A percentile compares a stretch with the other conserved stretches of the same genome.
These are phyloP conservation scores for Tothia fuscella DNA, from an alignment of 2,329 filamentous ascomycete species.

Conservation along the genomic window DNA sequence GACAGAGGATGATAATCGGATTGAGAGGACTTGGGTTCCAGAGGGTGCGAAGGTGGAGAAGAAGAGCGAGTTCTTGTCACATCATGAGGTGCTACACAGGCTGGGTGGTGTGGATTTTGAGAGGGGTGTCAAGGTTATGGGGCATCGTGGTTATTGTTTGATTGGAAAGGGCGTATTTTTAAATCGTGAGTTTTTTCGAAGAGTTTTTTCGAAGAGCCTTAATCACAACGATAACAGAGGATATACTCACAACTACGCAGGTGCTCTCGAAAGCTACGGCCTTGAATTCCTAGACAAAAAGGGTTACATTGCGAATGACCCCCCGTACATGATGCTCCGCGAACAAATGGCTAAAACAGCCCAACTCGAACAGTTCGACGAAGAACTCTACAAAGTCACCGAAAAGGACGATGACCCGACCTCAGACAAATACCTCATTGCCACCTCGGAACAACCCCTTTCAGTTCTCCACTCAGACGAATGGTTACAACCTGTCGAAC, in stretches of 20 bases:
- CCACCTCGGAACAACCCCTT: constrained; percentile 61
- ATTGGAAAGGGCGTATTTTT: constrained; percentile 81
- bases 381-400: constrained; percentile 91
- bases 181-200: constrained; percentile 34
- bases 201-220: background rate
- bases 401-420: constrained; percentile 67
- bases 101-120: constrained; percentile 89
- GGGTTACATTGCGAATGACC: constrained; percentile 46
- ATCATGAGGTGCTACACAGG: constrained; percentile 84
- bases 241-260: constrained; percentile 82
- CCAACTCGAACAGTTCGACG: constrained; percentile 93
- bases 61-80: constrained; percentile 70
- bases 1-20: constrained; percentile 77
- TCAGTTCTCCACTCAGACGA: constrained; percentile 67
- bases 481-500: constrained; percentile 73
- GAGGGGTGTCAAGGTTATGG: constrained; percentile 84
- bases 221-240: constrained; percentile 25
- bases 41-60: constrained; percentile 63
- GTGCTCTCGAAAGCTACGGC: constrained; percentile 91
- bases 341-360: constrained; percentile 97
- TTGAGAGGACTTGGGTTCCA: constrained; percentile 70
- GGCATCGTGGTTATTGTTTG: constrained; percentile 88
- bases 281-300: constrained; percentile 74
- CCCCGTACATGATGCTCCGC: constrained; percentile 88
- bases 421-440: constrained; percentile 74